These are phyloP conservation scores for Spergularia marina DNA, from an alignment of 148 eudicot species.

Conservation along the genomic window DNA sequence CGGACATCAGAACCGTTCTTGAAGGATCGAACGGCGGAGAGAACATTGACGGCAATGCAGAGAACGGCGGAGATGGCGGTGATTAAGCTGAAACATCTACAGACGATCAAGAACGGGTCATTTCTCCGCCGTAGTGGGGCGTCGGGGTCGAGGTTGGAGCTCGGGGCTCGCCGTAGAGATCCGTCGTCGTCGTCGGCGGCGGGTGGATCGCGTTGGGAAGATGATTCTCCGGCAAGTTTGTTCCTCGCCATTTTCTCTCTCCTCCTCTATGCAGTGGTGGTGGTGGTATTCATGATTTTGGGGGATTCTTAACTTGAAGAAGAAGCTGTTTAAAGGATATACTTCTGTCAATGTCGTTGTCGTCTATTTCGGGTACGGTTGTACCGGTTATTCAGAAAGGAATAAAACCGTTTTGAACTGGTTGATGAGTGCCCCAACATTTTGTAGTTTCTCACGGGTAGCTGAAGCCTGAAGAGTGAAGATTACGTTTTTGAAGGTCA, in stretches of 20 bases:
- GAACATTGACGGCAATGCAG: conserved; percentile 67
- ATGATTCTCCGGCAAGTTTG: conserved; percentile 4
- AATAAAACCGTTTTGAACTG: too few species aligned
- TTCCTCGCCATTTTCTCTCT: conserved; percentile 17
- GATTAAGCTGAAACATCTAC: conserved; percentile 65
- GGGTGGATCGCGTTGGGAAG: conserved; percentile 1
- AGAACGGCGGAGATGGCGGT: conserved; percentile 57
- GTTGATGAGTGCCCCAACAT: too few species aligned
- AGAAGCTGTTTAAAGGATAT: too few species aligned
- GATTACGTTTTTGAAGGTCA: too few species aligned
- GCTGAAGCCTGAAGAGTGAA: too few species aligned
- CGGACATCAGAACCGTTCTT: conserved; percentile 61
- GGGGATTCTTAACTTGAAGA: too few species aligned
- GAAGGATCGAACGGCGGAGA: conserved; percentile 78
- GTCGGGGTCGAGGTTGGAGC: conserved; percentile 14
- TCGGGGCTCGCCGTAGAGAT: background rate
- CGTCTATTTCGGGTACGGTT: too few species aligned
- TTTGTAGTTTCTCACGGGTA: too few species aligned
- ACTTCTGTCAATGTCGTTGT: too few species aligned
- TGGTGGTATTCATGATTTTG: too few species aligned
- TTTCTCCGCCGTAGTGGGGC: conserved; percentile 36
- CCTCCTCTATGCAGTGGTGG: too few species aligned
- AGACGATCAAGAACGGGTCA: conserved; percentile 60
- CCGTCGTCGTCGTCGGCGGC: background rate
- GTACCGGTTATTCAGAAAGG: too few species aligned